phyloP scores from a whole-genome alignment of 1,284 basidiomycete species.

The Waitea zeae region DNA sequence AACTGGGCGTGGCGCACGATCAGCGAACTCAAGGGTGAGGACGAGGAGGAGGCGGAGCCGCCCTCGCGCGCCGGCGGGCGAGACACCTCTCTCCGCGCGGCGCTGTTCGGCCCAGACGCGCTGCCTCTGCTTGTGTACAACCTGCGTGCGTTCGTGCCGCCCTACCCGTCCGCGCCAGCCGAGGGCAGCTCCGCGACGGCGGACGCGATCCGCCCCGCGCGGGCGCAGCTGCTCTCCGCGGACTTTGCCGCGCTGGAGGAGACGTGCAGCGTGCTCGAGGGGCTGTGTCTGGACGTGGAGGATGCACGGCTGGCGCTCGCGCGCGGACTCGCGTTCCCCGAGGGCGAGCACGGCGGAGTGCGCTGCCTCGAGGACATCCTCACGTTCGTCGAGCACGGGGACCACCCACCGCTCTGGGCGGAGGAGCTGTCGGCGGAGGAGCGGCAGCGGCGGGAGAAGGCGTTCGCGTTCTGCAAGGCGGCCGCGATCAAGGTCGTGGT shows the following conservation, averaged over 20 bases:
- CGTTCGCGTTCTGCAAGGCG: slow-evolving; percentile 69
- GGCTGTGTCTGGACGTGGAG: slow-evolving; percentile 57
- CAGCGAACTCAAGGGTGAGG: slow-evolving; percentile 44
- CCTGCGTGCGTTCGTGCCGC: slow-evolving; percentile 38
- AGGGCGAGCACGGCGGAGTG: slow-evolving; percentile 31
- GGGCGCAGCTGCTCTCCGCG: slow-evolving; percentile 34
- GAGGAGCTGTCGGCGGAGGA: slow-evolving; percentile 14
- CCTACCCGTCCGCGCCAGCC: slow-evolving; percentile 22
- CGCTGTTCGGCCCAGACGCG: slow-evolving; percentile 24
- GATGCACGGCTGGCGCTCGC: slow-evolving; percentile 54
- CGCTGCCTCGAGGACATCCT: slow-evolving; percentile 45
- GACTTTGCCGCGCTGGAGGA: slow-evolving; percentile 63
- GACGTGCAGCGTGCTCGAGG: slow-evolving; percentile 56
- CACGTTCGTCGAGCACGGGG: slow-evolving; percentile 54
- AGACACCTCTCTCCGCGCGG: background rate
- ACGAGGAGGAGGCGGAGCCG: slow-evolving; percentile 17
- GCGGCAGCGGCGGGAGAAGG: slow-evolving; percentile 35
- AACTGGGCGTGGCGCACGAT: slow-evolving; percentile 65
- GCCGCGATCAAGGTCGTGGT: slow-evolving; percentile 74
- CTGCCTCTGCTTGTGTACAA: slow-evolving; percentile 45
- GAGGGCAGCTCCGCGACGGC: slow-evolving; percentile 20
- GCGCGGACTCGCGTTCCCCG: slow-evolving; percentile 39
- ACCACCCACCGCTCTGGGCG: slow-evolving; percentile 47
- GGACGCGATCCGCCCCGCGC: slow-evolving; percentile 8
- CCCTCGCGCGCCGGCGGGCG: too few species aligned